These are phyloP conservation scores for Dactylellina cionopaga DNA, from an alignment of 2,329 filamentous ascomycete genomes.

Conservation along the genomic window DNA sequence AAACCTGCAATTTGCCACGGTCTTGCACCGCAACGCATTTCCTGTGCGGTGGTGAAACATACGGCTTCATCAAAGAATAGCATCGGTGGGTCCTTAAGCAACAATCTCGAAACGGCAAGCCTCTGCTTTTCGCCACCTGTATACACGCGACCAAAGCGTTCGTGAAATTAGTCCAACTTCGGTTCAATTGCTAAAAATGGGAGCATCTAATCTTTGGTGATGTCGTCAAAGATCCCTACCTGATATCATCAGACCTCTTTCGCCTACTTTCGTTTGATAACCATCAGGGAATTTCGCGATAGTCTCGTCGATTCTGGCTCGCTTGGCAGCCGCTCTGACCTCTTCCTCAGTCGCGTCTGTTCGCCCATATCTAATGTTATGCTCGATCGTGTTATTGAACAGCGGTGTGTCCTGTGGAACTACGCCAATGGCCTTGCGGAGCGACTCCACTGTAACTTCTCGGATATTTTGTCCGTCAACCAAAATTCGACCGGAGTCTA, in stretches of 20 bases:
- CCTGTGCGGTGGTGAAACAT: slow-evolving; percentile 57
- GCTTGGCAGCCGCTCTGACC: slow-evolving; percentile 79
- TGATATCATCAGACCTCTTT: slow-evolving; percentile 95
- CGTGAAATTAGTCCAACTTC: slow-evolving; percentile 33
- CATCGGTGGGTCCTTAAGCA: slow-evolving; percentile 88
- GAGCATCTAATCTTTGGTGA: background rate
- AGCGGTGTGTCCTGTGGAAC: slow-evolving; percentile 96
- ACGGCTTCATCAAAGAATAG: slow-evolving; percentile 93
- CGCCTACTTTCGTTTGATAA: slow-evolving; percentile 89
- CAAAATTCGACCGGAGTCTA: slow-evolving; percentile 82
- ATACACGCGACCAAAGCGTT: slow-evolving; percentile 27
- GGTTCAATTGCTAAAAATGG: slow-evolving; percentile 31
- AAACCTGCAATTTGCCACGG: slow-evolving; percentile 10
- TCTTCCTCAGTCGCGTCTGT: slow-evolving; percentile 78
- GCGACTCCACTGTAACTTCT: slow-evolving; percentile 80
- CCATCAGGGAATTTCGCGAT: slow-evolving; percentile 84
- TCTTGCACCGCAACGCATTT: slow-evolving; percentile 56
- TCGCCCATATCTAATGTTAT: slow-evolving; percentile 93
- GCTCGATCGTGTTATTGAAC: slow-evolving; percentile 95
- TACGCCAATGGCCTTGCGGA: slow-evolving; percentile 87
- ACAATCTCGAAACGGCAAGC: slow-evolving; percentile 80
- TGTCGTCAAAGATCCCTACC: slow-evolving; percentile 60
- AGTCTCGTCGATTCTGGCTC: slow-evolving; percentile 85
- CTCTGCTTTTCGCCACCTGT: slow-evolving; percentile 86
- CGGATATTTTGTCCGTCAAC: slow-evolving; percentile 94